Conservation (phyloP, 2,329 filamentous ascomycete species). For the Thermothelomyces thermophilus region DNA sequence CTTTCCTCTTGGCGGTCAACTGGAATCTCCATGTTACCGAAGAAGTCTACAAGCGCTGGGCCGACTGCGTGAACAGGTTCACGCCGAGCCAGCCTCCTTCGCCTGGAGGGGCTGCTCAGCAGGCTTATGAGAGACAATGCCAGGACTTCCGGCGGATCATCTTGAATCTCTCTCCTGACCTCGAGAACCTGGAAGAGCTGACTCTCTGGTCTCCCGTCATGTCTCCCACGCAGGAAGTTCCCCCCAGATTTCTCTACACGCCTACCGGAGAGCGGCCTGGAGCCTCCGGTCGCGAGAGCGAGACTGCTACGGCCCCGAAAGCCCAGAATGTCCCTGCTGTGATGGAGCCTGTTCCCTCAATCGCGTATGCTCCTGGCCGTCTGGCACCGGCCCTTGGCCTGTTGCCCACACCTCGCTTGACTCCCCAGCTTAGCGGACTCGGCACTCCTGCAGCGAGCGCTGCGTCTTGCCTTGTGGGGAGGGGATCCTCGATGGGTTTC, state of each 20-base stretch:
- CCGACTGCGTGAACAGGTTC: slow-evolving; percentile 81
- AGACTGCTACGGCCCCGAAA: slow-evolving; percentile 38
- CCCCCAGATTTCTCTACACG: slow-evolving; percentile 40
- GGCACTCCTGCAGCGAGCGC: slow-evolving; percentile 56
- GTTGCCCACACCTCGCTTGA: slow-evolving; percentile 53
- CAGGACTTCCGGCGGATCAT: slow-evolving; percentile 55
- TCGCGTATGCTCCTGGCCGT: slow-evolving; percentile 40
- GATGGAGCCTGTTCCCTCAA: slow-evolving; percentile 45
- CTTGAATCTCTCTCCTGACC: slow-evolving; percentile 47
- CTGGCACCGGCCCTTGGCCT: slow-evolving; percentile 48
- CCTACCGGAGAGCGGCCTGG: slow-evolving; percentile 34
- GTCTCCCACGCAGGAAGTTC: slow-evolving; percentile 32
- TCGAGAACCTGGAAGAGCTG: slow-evolving; percentile 54
- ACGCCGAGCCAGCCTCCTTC: slow-evolving; percentile 59
- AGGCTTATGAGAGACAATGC: slow-evolving; percentile 39
- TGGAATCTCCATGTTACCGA: slow-evolving; percentile 96
- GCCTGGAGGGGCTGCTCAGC: slow-evolving; percentile 40
- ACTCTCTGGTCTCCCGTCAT: slow-evolving; percentile 31
- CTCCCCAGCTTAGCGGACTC: slow-evolving; percentile 49
- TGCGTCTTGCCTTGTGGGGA: slow-evolving; percentile 43
- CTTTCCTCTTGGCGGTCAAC: slow-evolving; percentile 81
- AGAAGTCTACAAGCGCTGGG: slow-evolving; percentile 84
- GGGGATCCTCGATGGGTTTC: slow-evolving; percentile 51
- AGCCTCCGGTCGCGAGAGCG: slow-evolving; percentile 33
- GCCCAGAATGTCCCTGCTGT: slow-evolving; percentile 36